Conservation (phyloP, 2,329 filamentous ascomycete species). For the Aspergillus fumigatiaffinis region DNA sequence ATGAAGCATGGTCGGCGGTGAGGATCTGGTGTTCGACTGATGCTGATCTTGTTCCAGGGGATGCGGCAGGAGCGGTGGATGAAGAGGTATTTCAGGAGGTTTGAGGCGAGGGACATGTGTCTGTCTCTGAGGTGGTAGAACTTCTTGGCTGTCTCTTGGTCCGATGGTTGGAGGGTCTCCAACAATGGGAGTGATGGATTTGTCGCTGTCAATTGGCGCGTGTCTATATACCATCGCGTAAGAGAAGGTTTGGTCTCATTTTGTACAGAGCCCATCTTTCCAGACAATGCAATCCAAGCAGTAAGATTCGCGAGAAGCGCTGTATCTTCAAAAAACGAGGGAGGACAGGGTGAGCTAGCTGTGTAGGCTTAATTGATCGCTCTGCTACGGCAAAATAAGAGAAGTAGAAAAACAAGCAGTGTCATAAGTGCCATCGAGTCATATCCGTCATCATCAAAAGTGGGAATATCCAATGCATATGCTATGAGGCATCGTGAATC, state of each 20-base stretch:
- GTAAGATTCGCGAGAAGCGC: neutral
- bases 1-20: slow-evolving; percentile 52
- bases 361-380: neutral
- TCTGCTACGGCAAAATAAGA: neutral
- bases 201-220: slow-evolving; percentile 29
- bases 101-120: slow-evolving; percentile 59
- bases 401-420: neutral
- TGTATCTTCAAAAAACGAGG: neutral
- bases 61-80: slow-evolving; percentile 53
- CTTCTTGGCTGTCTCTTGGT: slow-evolving; percentile 48
- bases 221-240: slow-evolving; percentile 44
- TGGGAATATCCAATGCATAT: neutral
- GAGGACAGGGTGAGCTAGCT: neutral
- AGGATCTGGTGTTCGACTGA: slow-evolving; percentile 49
- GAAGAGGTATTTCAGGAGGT: slow-evolving; percentile 59
- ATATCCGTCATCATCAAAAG: neutral
- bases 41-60: slow-evolving; percentile 54
- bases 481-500: neutral
- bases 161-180: slow-evolving; percentile 39
- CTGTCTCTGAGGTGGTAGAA: slow-evolving; percentile 55
- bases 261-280: neutral
- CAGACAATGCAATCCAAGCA: neutral
- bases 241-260: slow-evolving; percentile 10
- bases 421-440: neutral
- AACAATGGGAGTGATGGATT: slow-evolving; percentile 36